phyloP scores from a whole-genome alignment of 441 rosid genomes.

The Syzygium syzygioides region DNA sequence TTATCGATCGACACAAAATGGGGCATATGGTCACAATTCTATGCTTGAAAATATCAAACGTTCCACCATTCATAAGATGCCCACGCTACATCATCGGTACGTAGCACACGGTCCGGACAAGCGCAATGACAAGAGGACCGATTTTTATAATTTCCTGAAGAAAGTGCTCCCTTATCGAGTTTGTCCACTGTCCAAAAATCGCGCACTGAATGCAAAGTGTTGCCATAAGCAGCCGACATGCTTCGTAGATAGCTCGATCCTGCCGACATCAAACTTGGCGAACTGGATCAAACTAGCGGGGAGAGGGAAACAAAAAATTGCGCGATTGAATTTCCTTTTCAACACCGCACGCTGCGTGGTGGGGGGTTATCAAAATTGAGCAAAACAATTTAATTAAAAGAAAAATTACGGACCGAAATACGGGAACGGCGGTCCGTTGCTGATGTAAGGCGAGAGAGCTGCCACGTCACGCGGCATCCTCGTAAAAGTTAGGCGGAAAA shows the following conservation, averaged over 20 bases:
- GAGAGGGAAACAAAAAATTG: background rate
- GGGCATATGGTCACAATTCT: background rate
- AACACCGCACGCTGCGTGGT: background rate
- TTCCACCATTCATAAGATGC: background rate
- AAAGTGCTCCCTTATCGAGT: background rate
- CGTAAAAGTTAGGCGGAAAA: background rate
- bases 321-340: background rate
- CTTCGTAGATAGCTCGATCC: background rate
- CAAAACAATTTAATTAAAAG: background rate
- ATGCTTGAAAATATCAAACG: background rate
- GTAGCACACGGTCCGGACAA: background rate
- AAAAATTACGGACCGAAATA: background rate
- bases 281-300: background rate
- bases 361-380: background rate
- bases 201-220: background rate
- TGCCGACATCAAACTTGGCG: background rate
- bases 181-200: background rate
- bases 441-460: background rate
- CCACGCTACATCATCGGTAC: background rate
- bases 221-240: background rate
- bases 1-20: background rate
- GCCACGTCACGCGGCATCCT: background rate
- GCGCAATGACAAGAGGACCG: background rate
- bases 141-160: background rate
- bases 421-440: background rate